phyloP scores from a whole-genome alignment of 805 yeast genomes.

The Scheffersomyces lignosus region DNA sequence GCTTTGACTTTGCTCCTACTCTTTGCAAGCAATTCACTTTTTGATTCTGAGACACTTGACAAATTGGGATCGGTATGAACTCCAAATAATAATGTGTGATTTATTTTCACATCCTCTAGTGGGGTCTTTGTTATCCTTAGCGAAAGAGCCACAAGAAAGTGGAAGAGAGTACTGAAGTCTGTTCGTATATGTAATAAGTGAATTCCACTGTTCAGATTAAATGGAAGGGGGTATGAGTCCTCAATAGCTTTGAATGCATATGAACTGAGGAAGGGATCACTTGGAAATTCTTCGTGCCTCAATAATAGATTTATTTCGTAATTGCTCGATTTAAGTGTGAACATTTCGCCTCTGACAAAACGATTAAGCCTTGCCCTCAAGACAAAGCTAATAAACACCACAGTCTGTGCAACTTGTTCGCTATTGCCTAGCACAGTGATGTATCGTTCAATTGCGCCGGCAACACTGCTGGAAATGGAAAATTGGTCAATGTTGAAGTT shows the following conservation, averaged over 20 bases:
- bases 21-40: constrained; percentile 3
- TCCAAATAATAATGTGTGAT: constrained; percentile 9
- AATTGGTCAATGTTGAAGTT: constrained; percentile 22
- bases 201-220: neutral
- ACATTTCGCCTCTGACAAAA: constrained; percentile 16
- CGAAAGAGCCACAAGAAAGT: constrained; percentile 1
- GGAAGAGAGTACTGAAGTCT: constrained; percentile 4
- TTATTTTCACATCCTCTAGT: constrained; percentile 7
- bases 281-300: constrained; percentile 1
- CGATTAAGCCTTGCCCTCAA: constrained; percentile 28
- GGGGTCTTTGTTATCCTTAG: neutral
- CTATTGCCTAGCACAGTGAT: constrained; percentile 29
- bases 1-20: constrained; percentile 2
- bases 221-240: neutral
- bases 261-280: neutral
- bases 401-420: constrained; percentile 21
- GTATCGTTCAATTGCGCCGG: constrained; percentile 32
- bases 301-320: constrained; percentile 13
- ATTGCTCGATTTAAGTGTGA: constrained; percentile 34
- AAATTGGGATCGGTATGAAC: constrained; percentile 10
- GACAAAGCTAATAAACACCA: constrained; percentile 25
- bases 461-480: constrained; percentile 16
- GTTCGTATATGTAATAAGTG: constrained; percentile 1
- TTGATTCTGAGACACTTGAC: constrained; percentile 5
- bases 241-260: neutral